A percentile compares a stretch with the other conserved stretches of the same genome.
Conservation (phyloP, 345 rosid genomes). For the Gossypium longicalyx region DNA sequence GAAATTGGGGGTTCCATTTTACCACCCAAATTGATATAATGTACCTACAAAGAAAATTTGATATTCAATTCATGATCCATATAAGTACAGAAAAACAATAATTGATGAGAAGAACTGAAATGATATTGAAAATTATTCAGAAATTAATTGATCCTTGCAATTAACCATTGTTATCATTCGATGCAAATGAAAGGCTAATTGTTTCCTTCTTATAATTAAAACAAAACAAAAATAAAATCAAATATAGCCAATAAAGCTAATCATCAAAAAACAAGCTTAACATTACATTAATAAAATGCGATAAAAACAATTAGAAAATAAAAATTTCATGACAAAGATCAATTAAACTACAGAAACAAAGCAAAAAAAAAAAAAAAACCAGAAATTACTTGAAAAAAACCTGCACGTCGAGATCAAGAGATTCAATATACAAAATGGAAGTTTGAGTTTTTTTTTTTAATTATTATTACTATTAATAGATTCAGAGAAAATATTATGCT, state of each 20-base stretch:
- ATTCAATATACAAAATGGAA: background rate
- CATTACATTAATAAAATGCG: background rate
- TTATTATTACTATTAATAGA: background rate
- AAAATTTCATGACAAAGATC: too few relatives aligned
- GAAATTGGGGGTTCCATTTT: background rate
- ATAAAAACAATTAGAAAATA: background rate
- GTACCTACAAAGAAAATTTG: constrained; percentile 18
- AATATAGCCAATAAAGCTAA: background rate
- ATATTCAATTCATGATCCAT: background rate
- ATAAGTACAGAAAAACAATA: background rate
- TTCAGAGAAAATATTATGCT: too few relatives aligned
- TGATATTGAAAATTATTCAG: background rate
- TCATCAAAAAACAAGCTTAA: background rate
- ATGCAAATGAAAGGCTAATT: background rate
- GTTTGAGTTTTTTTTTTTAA: background rate
- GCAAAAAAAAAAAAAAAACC: background rate
- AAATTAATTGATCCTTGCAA: too few relatives aligned
- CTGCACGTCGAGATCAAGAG: background rate
- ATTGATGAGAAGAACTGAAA: background rate
- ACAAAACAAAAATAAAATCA: background rate
- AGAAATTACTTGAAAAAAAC: background rate
- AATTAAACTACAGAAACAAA: background rate
- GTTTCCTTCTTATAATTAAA: background rate
- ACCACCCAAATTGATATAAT: background rate
- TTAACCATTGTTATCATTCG: background rate